phyloP scores from a whole-genome alignment of 2,329 filamentous ascomycete species.

The Talaromyces sp. region DNA sequence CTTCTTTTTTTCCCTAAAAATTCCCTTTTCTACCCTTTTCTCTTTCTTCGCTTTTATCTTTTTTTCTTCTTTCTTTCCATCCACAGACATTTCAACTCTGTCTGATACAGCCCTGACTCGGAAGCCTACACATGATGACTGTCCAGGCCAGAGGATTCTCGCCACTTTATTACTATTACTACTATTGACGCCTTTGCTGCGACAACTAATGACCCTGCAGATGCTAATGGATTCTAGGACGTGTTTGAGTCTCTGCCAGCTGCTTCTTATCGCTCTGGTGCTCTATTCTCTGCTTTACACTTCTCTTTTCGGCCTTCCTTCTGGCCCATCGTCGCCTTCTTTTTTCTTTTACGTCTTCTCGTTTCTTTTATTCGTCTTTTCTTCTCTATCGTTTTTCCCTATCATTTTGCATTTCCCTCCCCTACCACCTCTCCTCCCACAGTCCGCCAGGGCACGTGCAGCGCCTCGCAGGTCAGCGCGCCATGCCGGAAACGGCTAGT shows the following conservation, averaged over 20 bases:
- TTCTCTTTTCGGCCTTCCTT: not conserved
- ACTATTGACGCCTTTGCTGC: not conserved
- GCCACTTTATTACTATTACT: not conserved
- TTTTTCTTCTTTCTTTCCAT: not conserved
- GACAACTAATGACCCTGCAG: not conserved
- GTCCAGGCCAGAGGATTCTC: not conserved
- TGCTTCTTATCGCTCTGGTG: not conserved
- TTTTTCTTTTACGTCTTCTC: not conserved
- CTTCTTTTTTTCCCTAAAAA: not conserved
- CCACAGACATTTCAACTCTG: not conserved
- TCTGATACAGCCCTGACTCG: not conserved
- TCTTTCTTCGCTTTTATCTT: not conserved
- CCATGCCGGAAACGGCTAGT: slow-evolving; percentile 6
- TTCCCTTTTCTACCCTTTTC: not conserved
- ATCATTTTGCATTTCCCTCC: not conserved
- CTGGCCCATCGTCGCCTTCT: no score
- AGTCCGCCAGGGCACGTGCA: slow-evolving; percentile 4
- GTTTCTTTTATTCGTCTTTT: not conserved
- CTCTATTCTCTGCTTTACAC: not conserved
- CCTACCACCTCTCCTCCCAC: not conserved
- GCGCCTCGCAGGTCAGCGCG: not conserved
- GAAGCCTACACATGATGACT: not conserved
- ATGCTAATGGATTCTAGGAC: not conserved
- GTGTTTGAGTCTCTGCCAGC: not conserved
- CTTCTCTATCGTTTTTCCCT: not conserved